Evolutionary conservation across 345 rosid genomes (phyloP).

Genomic region (Gossypium anomalum): DNA sequence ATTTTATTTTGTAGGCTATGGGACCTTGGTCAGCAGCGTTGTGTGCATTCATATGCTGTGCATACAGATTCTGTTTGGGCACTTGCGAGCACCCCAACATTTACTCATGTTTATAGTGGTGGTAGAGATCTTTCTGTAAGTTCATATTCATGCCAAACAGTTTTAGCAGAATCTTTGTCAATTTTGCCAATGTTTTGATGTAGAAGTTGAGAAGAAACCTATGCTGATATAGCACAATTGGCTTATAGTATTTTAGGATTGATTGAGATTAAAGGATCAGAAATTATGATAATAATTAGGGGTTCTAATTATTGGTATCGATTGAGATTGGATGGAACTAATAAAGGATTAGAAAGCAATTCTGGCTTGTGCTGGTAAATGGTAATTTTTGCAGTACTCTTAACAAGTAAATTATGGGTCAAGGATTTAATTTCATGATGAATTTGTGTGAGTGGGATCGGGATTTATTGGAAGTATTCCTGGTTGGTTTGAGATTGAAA

Average conservation of each 20-base stretch:
- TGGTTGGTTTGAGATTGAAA: slow-evolving; percentile 6
- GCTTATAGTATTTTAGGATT: neutral
- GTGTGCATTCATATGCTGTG: slow-evolving; percentile 97
- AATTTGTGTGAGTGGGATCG: neutral
- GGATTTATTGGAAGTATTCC: slow-evolving; percentile 1
- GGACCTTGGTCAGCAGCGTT: slow-evolving; percentile 99
- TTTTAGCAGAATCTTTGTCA: neutral
- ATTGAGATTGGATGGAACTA: neutral
- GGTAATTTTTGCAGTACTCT: neutral
- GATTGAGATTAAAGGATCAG: neutral
- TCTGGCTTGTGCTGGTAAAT: neutral
- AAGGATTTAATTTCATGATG: neutral
- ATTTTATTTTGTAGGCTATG: slow-evolving; percentile 56
- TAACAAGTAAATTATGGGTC: neutral
- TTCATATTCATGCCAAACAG: slow-evolving; percentile 17
- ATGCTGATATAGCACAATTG: neutral
- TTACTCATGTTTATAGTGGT: slow-evolving; percentile 96
- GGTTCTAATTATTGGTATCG: neutral
- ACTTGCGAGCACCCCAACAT: slow-evolving; percentile 90
- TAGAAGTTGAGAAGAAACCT: neutral
- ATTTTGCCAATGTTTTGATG: neutral
- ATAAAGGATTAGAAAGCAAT: neutral
- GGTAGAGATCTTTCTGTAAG: slow-evolving; percentile 98
- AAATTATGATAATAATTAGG: neutral
- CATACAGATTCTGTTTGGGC: slow-evolving; percentile 99